phyloP scores from a whole-genome alignment of 1,139 yeast species.

The Saccharomycopsis hybrid region DNA sequence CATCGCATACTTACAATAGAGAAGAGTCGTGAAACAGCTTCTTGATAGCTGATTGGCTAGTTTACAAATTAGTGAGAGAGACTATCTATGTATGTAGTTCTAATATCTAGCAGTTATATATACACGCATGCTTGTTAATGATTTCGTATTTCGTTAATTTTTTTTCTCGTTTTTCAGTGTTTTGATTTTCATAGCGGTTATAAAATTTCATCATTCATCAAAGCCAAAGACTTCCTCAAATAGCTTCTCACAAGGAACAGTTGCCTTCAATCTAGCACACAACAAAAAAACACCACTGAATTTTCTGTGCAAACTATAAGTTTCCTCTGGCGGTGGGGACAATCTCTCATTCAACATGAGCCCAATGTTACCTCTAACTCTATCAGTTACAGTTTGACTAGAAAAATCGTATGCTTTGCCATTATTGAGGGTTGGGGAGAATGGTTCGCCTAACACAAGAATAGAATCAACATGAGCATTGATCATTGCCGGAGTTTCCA shows the following conservation, averaged over 20 bases:
- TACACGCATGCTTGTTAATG: too few species aligned
- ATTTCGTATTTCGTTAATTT: too few species aligned
- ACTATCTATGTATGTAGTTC: too few species aligned
- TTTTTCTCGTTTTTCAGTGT: too few species aligned
- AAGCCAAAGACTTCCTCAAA: conserved; percentile 69
- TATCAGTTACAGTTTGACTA: conserved; percentile 84
- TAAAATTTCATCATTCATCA: too few species aligned
- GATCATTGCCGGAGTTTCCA: conserved; percentile 82
- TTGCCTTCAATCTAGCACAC: conserved; percentile 80
- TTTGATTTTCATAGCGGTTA: too few species aligned
- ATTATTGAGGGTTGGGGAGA: conserved; percentile 40
- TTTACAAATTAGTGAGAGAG: too few species aligned
- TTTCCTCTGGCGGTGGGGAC: conserved; percentile 98
- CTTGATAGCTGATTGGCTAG: too few species aligned
- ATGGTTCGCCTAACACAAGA: conserved; percentile 89
- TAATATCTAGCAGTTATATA: too few species aligned
- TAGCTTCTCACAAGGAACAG: conserved; percentile 73
- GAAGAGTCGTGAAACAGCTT: too few species aligned
- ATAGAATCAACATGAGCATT: conserved; percentile 90
- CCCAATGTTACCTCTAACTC: conserved; percentile 80
- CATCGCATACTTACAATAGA: too few species aligned
- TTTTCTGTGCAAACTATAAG: conserved; percentile 90
- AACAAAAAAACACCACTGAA: conserved; percentile 89
- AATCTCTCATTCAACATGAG: conserved; percentile 87
- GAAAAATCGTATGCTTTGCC: conserved; percentile 62